Evolutionary conservation across 2,329 filamentous ascomycete species (phyloP).

Genomic region (Arthrobotrys pseudoclavata): DNA sequence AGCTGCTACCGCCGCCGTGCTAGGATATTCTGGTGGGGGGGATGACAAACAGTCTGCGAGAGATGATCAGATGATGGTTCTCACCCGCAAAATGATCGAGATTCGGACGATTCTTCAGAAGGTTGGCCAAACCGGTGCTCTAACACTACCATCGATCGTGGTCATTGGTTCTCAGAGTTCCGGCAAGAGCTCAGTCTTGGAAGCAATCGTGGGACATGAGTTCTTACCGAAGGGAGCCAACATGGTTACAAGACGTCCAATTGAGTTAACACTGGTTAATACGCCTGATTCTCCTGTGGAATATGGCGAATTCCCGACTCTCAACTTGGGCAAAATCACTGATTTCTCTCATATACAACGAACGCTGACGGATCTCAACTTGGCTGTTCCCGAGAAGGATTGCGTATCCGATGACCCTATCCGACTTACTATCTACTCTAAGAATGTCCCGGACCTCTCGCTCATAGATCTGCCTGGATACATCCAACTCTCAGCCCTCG

Average conservation of each 20-base stretch:
- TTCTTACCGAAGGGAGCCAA: slow-evolving; percentile 98
- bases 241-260: slow-evolving; percentile 96
- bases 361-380: slow-evolving; percentile 92
- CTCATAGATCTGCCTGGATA: slow-evolving; percentile 97
- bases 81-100: slow-evolving; percentile 99
- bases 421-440: slow-evolving; percentile 93
- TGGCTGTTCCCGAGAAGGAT: slow-evolving; percentile 88
- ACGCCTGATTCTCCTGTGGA: slow-evolving; percentile 88
- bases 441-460: slow-evolving; percentile 93
- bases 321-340: slow-evolving; percentile 88
- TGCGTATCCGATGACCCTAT: slow-evolving; percentile 98
- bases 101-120: slow-evolving; percentile 91
- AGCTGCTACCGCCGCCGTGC: slow-evolving; percentile 81
- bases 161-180: slow-evolving; percentile 99
- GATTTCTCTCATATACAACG: slow-evolving; percentile 94
- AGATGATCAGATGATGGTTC: slow-evolving; percentile 99
- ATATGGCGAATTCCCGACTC: slow-evolving; percentile 94
- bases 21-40: slow-evolving; percentile 79
- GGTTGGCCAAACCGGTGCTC: slow-evolving; percentile 88
- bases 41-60: slow-evolving; percentile 78
- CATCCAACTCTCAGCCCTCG: slow-evolving; percentile 92
- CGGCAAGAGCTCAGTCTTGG: slow-evolving; percentile 95
- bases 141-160: slow-evolving; percentile 96
- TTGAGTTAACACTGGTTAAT: slow-evolving; percentile 95
- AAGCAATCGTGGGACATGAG: slow-evolving; percentile 97